Base-by-base conservation (phyloP, 2,329 filamentous ascomycete species). In the Scorias spongiosa region DNA sequence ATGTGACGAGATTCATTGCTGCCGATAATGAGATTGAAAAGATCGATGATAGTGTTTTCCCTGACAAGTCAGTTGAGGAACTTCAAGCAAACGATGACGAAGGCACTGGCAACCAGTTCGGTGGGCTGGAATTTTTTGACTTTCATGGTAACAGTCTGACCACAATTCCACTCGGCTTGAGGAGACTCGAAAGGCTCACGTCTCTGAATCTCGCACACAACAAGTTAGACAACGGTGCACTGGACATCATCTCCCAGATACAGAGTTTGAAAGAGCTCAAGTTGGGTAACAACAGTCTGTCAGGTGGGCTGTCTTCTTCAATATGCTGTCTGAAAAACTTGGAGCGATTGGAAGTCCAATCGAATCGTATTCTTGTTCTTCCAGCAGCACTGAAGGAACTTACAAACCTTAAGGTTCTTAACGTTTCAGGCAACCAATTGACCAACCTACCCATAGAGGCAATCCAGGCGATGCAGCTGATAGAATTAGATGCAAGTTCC, bases 11-110 rank as follows among this genome's bases (percentile, higher is more conserved):
- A 48, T 78, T 96, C 41, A 76, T 91, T 50, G 87, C 84, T 5
- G 87, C 89, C 8, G 87, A 94, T 57, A 96, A 98, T 56, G 84
- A 94, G 55, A 63, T 98, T 40, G 78, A 84, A 54, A 68, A 70
- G 29, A 69, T 96, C 29, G 74, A 78, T 2, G 84, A 91, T 14
- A 66, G 69, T 2, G 68, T 87, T 14, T 95, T 96, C 53, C 88
- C 89, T 0, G 87, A 95, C 53, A 63, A 71, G 15, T 60, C 66
- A 18, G 44, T 59, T 5, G 64, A 72, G 36, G 68, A 74, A 14
- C 60, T 77, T 34, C 70, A 75, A 7, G 72, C 78, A 28, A 76
- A 82, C 14, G 76, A 82, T 12, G 78, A 81, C n/a, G 74, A 83
- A 34, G 69, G 71, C 3, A 70, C 71, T 46, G 82, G 78, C 1